phyloP scores from a whole-genome alignment of 2,329 filamentous ascomycete genomes.

The Sclerotinia nivalis region DNA sequence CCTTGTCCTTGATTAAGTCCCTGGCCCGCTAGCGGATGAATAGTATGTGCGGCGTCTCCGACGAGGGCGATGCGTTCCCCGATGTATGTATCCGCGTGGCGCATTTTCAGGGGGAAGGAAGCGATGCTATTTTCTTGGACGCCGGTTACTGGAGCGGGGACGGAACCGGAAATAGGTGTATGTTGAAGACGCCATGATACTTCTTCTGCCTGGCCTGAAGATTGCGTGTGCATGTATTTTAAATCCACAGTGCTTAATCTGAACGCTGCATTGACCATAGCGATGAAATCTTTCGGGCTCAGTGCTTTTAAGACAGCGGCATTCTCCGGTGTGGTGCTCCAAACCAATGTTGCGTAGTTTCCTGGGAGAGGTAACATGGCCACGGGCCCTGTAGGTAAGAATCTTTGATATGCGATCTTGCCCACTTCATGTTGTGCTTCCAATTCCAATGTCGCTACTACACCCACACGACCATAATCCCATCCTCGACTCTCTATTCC shows the following conservation, averaged over 20 bases:
- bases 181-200: slow-evolving; percentile 80
- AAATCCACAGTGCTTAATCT: slow-evolving; percentile 77
- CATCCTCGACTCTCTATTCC: slow-evolving; percentile 84
- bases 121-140: slow-evolving; percentile 81
- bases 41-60: slow-evolving; percentile 91
- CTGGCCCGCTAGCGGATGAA: slow-evolving; percentile 92
- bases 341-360: slow-evolving; percentile 81
- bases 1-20: slow-evolving; percentile 91
- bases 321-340: slow-evolving; percentile 84
- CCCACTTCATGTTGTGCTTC: slow-evolving; percentile 56
- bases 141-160: slow-evolving; percentile 66
- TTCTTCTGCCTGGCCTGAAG: slow-evolving; percentile 66
- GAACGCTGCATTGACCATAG: slow-evolving; percentile 93
- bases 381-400: slow-evolving; percentile 87
- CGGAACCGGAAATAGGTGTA: slow-evolving; percentile 49
- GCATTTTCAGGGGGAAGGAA: slow-evolving; percentile 86
- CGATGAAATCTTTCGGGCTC: slow-evolving; percentile 69
- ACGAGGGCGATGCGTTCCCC: slow-evolving; percentile 88
- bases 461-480: slow-evolving; percentile 88
- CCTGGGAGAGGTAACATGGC: slow-evolving; percentile 89
- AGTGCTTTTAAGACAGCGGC: slow-evolving; percentile 79
- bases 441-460: slow-evolving; percentile 84
- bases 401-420: slow-evolving; percentile 90
- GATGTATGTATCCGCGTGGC: slow-evolving; percentile 92
- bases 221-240: slow-evolving; percentile 72